Conservation (phyloP, 805 yeast species). For the Grigorovia transvaalensis region DNA sequence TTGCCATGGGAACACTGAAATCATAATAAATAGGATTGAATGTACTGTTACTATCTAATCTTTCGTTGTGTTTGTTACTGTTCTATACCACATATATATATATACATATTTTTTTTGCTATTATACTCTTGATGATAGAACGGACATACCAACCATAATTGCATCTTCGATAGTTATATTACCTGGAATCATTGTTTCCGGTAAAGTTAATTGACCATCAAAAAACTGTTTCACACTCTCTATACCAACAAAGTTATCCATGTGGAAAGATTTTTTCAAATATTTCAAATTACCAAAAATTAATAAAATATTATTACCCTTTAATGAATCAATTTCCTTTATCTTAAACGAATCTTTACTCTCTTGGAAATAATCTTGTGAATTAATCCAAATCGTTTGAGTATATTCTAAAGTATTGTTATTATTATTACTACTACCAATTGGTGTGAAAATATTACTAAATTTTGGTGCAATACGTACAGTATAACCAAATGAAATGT, state of each 20-base stretch:
- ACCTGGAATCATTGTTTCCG: slow-evolving; percentile 37
- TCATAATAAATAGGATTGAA: no score
- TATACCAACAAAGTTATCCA: slow-evolving; percentile 41
- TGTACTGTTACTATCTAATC: no score
- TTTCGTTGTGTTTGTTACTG: no score
- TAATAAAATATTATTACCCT: slow-evolving; percentile 35
- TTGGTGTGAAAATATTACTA: slow-evolving; percentile 59
- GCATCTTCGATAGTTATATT: slow-evolving; percentile 49
- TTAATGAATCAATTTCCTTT: slow-evolving; percentile 18
- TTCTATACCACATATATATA: no score
- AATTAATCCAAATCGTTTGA: slow-evolving; percentile 50
- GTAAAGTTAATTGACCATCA: slow-evolving; percentile 49
- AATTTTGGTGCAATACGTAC: slow-evolving; percentile 59
- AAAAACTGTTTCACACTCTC: slow-evolving; percentile 51
- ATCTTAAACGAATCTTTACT: slow-evolving; percentile 10
- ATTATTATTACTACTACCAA: slow-evolving; percentile 29
- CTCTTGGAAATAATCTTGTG: slow-evolving; percentile 52
- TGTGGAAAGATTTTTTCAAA: slow-evolving; percentile 40
- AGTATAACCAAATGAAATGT: slow-evolving; percentile 55
- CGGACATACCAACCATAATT: slow-evolving; percentile 1
- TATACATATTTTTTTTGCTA: neutral
- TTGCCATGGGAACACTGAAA: no score
- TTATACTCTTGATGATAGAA: neutral
- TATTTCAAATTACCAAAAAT: slow-evolving; percentile 58
- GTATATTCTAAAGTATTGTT: slow-evolving; percentile 43